A percentile compares a stretch with the other conserved stretches of the same genome.
Evolutionary conservation across 805 yeast genomes (phyloP).

Genomic region (Candida dendrica): DNA sequence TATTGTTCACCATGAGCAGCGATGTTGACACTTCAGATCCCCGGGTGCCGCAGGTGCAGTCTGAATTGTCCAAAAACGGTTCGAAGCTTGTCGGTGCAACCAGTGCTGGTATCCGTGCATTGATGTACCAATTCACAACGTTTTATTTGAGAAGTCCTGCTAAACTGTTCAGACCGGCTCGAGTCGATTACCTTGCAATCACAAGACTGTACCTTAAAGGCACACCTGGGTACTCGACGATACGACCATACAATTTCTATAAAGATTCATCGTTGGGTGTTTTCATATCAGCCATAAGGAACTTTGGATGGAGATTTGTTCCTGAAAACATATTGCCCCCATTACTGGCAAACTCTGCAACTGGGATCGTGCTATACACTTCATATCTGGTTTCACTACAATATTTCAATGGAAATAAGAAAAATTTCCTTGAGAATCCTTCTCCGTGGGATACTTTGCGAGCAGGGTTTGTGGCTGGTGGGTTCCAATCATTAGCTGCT

Average conservation of each 20-base stretch:
- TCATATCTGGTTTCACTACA: constrained; percentile 60
- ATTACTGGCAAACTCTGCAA: constrained; percentile 77
- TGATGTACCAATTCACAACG: constrained; percentile 70
- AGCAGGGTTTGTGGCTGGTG: constrained; percentile 85
- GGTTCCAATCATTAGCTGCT: constrained; percentile 81
- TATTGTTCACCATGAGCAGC: no score
- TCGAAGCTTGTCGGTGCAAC: constrained; percentile 64
- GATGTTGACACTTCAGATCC: not conserved
- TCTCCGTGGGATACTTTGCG: constrained; percentile 49
- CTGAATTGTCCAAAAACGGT: constrained; percentile 28
- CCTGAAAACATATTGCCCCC: constrained; percentile 84
- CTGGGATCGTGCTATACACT: constrained; percentile 81
- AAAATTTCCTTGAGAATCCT: constrained; percentile 15
- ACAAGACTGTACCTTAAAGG: constrained; percentile 47
- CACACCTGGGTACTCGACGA: constrained; percentile 25
- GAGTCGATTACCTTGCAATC: constrained; percentile 79
- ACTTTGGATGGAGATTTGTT: constrained; percentile 80
- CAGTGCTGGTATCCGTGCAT: constrained; percentile 81
- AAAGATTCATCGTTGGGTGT: constrained; percentile 77
- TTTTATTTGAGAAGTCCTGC: constrained; percentile 75
- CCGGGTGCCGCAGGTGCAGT: not conserved
- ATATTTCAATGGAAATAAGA: constrained; percentile 20
- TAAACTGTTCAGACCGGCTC: constrained; percentile 81
- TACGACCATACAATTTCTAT: constrained; percentile 41
- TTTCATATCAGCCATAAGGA: constrained; percentile 58